These are phyloP conservation scores for Gastrodia elata DNA, from an alignment of 106 monocot genomes.

Conservation along the genomic window DNA sequence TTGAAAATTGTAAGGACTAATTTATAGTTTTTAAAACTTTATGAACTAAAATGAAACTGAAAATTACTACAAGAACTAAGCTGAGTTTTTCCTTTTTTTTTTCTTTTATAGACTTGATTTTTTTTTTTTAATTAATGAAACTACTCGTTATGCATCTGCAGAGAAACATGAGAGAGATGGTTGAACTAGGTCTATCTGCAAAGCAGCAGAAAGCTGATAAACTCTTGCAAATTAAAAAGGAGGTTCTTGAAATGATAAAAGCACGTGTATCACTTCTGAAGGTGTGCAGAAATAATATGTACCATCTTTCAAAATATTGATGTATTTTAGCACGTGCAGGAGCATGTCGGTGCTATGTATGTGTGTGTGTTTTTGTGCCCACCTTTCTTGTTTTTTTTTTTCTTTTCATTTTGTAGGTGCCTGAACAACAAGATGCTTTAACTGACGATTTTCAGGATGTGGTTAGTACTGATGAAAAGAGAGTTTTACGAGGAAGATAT, in stretches of 20 bases:
- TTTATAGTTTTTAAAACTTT: too few relatives aligned
- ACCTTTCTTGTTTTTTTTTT: neutral
- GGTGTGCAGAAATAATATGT: neutral
- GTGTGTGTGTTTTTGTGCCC: neutral
- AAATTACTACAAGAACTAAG: too few relatives aligned
- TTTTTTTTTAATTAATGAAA: conserved; percentile 3
- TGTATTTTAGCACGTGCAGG: neutral
- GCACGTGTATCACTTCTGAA: conserved; percentile 25
- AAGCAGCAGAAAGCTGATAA: conserved; percentile 74
- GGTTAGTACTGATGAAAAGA: conserved; percentile 38
- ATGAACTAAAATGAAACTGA: too few relatives aligned
- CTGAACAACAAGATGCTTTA: conserved; percentile 56
- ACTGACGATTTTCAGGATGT: conserved; percentile 71
- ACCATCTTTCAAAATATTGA: neutral
- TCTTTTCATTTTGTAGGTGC: conserved; percentile 27
- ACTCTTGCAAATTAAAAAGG: conserved; percentile 75
- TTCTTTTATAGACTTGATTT: too few relatives aligned
- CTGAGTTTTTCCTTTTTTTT: too few relatives aligned
- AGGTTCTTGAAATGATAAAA: conserved; percentile 87
- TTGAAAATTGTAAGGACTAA: too few relatives aligned
- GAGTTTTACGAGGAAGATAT: conserved; percentile 38
- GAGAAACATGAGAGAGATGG: conserved; percentile 92
- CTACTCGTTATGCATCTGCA: conserved; percentile 19
- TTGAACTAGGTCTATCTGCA: conserved; percentile 75
- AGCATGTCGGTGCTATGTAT: neutral